Evolutionary conservation across 805 yeast species (phyloP).

Genomic region (Yarrowia sp.): DNA sequence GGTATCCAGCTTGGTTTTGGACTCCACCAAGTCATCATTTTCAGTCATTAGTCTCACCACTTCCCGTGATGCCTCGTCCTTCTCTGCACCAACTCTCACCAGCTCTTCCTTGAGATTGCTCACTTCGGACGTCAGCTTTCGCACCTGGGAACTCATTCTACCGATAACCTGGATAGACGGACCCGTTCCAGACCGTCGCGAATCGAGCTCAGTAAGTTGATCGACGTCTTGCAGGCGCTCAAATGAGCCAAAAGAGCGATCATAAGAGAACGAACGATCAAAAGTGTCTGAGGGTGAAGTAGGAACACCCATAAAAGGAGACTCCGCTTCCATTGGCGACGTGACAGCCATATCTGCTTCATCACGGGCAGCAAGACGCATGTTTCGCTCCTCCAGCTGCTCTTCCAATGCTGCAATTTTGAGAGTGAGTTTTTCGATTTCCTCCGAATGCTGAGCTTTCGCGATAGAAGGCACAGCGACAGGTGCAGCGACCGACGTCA

Average conservation of each 20-base stretch:
- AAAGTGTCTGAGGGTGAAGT: conserved; percentile 21
- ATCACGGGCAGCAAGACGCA: conserved; percentile 27
- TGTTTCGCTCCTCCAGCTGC: conserved; percentile 23
- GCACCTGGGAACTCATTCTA: conserved; percentile 75
- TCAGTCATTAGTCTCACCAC: conserved; percentile 65
- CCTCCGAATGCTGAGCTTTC: conserved; percentile 3
- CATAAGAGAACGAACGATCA: conserved; percentile 9
- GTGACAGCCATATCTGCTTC: conserved; percentile 17
- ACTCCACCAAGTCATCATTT: conserved; percentile 55
- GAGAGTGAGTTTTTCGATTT: background rate
- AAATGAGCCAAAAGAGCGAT: conserved; percentile 18
- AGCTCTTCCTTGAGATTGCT: conserved; percentile 69
- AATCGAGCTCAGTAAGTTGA: conserved; percentile 11
- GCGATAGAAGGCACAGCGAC: background rate
- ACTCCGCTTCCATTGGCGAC: background rate
- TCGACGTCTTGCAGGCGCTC: conserved; percentile 36
- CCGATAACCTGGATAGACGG: conserved; percentile 68
- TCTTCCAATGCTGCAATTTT: conserved; percentile 24
- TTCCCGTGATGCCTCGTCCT: conserved; percentile 72
- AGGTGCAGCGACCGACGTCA: background rate
- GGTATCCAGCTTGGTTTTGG: conserved; percentile 50
- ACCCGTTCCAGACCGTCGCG: conserved; percentile 42
- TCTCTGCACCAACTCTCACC: conserved; percentile 59
- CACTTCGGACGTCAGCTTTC: conserved; percentile 82
- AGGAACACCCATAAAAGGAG: conserved; percentile 20